Base-by-base conservation (phyloP, 164 flowering plant species). In the Magnolia officinalis region DNA sequence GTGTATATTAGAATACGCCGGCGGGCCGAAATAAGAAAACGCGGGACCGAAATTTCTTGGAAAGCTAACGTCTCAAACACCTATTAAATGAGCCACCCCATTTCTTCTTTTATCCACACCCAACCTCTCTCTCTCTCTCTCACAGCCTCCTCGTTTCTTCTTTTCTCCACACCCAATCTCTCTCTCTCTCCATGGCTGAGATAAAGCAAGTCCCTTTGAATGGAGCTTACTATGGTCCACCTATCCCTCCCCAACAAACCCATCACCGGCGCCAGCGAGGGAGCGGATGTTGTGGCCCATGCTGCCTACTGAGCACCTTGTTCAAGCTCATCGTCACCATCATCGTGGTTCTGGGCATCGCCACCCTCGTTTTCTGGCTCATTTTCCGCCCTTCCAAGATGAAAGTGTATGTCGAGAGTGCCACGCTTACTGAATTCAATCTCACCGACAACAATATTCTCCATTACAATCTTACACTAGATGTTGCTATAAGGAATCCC, bases 191-290 rank as follows among this genome's bases (percentile, higher is more conserved):
- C 45, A 74, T 82, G 84, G 74, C 58, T 63, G 80, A 76, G n/a
- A 16, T 74, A 13, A 74, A 80, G 19, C 81, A 75, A 70, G 24
- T 76, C 16, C 75, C 65, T 5, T 74, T 83, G 63, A 85, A 87
- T 72, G 87, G 86, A 2, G 84, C 85, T 45, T 84, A 80, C 75
- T 83, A 85, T 76, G 88, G 87, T 29, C 88, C 88, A 0, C 51
- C 88, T 2, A 74, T 85, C 66, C 89, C 88, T 29, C 87, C 89
- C 9, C 83, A 78, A 50, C 58, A 72, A 13, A 37, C 45, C 45
- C 50, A 80, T 73, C 79, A 82, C 79, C 75, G 83, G 68, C 87
- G 63, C 31, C 77, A 83, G 50, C 75, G 77, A 4, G 71, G 83
- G 63, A 45, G 79, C 55, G 77, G 84, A n/a, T 71, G 80, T n/a